Evolutionary conservation across 441 rosid genomes (phyloP).

Genomic region (Theobroma grandiflorum): DNA sequence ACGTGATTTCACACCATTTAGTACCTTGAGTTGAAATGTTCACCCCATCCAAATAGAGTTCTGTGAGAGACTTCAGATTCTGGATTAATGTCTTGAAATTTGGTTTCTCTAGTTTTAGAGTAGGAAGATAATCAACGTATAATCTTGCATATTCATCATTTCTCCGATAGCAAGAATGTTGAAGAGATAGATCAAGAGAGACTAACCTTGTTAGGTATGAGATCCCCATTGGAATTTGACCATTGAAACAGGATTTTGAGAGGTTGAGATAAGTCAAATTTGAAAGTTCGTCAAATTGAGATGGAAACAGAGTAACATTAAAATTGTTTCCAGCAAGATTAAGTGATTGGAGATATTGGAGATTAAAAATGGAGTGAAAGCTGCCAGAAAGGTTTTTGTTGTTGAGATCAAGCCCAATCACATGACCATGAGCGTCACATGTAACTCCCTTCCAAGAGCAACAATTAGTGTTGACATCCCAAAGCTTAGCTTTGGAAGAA

Average conservation of each 20-base stretch:
- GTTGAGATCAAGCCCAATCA: not conserved
- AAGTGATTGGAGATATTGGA: not conserved
- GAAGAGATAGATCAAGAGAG: not conserved
- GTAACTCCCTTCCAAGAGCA: no score
- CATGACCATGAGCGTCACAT: not conserved
- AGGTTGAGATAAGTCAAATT: no score
- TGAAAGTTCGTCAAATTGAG: no score
- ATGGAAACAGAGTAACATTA: no score
- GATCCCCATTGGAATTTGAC: not conserved
- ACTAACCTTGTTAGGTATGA: conserved; percentile 12
- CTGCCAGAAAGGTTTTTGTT: not conserved
- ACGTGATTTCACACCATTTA: conserved; percentile 6
- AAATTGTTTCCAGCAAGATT: not conserved
- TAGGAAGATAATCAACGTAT: not conserved
- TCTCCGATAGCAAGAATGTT: not conserved
- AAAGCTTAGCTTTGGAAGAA: not conserved
- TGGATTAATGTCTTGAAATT: conserved; percentile 1
- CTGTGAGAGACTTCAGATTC: not conserved
- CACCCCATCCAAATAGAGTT: not conserved
- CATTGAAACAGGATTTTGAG: not conserved
- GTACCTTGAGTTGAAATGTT: not conserved
- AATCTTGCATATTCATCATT: no score
- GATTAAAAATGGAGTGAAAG: not conserved
- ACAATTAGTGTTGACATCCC: not conserved
- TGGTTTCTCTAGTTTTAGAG: conserved; percentile 17